Evolutionary conservation across 2,329 filamentous ascomycete species (phyloP), one percentile per base, ranked within the genome.

Genomic region (Hymenoscyphus albidus): DNA sequence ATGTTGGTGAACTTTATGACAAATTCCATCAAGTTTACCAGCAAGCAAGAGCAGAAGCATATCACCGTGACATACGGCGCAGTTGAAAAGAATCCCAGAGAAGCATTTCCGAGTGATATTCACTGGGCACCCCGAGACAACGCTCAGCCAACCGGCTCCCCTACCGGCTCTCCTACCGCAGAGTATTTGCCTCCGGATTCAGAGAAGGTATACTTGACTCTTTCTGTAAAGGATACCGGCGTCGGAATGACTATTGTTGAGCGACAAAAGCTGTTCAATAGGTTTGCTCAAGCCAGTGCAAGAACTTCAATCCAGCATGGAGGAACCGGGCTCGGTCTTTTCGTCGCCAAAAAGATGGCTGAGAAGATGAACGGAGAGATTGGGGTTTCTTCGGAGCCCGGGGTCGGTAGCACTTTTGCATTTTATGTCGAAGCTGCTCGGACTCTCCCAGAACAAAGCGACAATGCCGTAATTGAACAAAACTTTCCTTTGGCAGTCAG

Each of bases 1-100:
- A 88, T 93, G 0, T 80, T 93, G 3, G 92, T 94, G 74, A 94
- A 94, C 70, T 81, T 94, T 1, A 84, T 91, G 9, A 91, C 90
- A 7, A 94, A 94, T 71, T 89, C 90, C 0, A 88, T 94, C 75
- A 94, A 94, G 71, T 94, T 93, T 73, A 94, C 91, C 0, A 86
- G 86, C 42, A 81, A 81, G 0, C 85, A 88, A 18, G 80, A 81
- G 16, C 83, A 80, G 13, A 83, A 87, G 7, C 84, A 85, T 54
- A 82, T 86, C 40, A 77, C 77, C 1, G 78, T 85, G 1, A 77
- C 75, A 9, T 62, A 68, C 54, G 62, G 62, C 75, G 61, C 39
- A 12, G 58, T 51, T 16, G 51, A 13, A 35, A 70, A 39, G 64
- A 65, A 61, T 65, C 68, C n/a, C 65, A 65, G 63, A 65, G 32